Evolutionary conservation across 345 rosid species (phyloP), one percentile per base, ranked within the genome.

Genomic region (Microcos paniculata): DNA sequence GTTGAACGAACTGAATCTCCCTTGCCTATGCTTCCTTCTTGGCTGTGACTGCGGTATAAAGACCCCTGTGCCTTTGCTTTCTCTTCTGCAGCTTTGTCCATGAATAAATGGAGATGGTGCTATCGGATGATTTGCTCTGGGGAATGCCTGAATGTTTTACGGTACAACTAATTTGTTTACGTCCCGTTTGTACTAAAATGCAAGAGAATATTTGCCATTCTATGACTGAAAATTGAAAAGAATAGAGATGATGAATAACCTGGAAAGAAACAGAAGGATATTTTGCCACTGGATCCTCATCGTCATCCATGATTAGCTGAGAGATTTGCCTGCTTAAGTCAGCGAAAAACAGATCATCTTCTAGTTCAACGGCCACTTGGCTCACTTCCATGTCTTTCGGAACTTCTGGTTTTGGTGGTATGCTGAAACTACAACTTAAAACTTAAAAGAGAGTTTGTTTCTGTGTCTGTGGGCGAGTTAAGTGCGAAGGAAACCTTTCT

Each of bases 301-400:
- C 92, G 68, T 93, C 98, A 33, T 93, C 98, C 94, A 86, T 92
- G 81, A 94, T 92, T 21, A 94, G 93, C 71, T 92, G 96, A 78
- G 97, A 90, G 77, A 94, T 90, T 77, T 84, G 96, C 87, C 80
- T 90, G 90, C 93, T 92, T 53, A 94, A 82, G 83, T 94, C 97
- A 68, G 97, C 97, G 76, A 90, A 94, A 77, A 83, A 87, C 81
- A 89, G 56, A 79, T 92, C 98, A 86, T 94, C 98, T 82, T 94
- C 98, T 48, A 91, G 80, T 69, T 91, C 98, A 86, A 87, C 78
- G 58, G 89, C 78, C 40, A 79, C 80, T 79, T 42, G 45, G 45
- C 10, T 9, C 8, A 7, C 45, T n/a, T 82, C 85, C 86, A 82
- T 81, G 31, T 35, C 33, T 52, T 43, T 42, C 42, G 26, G 23